Percentiles rank a stretch among this genome's conserved stretches.
Conservation (phyloP, 208 protist species). For the Strigomonas oncopelti region DNA sequence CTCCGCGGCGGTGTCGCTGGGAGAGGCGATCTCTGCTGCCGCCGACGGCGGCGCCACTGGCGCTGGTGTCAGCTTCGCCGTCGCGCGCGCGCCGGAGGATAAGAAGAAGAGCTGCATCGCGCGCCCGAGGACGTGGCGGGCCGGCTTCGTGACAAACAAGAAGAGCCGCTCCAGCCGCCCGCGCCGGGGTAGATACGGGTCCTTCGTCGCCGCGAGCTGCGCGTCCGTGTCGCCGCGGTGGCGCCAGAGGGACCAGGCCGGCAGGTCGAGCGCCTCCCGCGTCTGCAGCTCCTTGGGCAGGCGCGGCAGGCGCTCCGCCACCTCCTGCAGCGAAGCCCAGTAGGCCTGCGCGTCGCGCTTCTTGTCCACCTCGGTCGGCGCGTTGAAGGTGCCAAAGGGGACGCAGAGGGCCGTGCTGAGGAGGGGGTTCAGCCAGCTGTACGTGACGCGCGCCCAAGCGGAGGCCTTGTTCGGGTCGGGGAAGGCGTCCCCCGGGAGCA, state of each 20-base stretch:
- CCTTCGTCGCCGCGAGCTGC: slow-evolving; percentile 8
- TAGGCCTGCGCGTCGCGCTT: slow-evolving; percentile 28
- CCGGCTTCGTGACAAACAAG: slow-evolving; percentile 28
- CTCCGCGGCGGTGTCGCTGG: too few species aligned
- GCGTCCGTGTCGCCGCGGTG: slow-evolving; percentile 1
- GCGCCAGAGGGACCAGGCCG: slow-evolving; percentile 38
- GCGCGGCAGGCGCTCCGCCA: slow-evolving; percentile 45
- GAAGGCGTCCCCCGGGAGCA: slow-evolving; percentile 48
- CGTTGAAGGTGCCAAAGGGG: slow-evolving; percentile 39
- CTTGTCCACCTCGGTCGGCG: slow-evolving; percentile 28
- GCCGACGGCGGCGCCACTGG: too few species aligned
- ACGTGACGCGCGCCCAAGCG: slow-evolving; percentile 29
- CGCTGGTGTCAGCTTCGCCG: not conserved
- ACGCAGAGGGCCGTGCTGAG: slow-evolving; percentile 52
- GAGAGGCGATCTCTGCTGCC: not conserved
- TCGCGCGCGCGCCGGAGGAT: slow-evolving; percentile 9
- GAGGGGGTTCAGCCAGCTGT: slow-evolving; percentile 69
- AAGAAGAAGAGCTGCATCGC: slow-evolving; percentile 51
- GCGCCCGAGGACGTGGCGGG: slow-evolving; percentile 25
- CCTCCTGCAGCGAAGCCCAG: slow-evolving; percentile 30
- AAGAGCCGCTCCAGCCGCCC: slow-evolving; percentile 15
- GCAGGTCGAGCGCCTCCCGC: slow-evolving; percentile 29
- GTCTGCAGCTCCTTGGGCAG: slow-evolving; percentile 35
- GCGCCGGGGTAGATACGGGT: slow-evolving; percentile 1
- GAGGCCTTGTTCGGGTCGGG: slow-evolving; percentile 47